Conservation (phyloP, 1,139 yeast species). For the Saccharomyces pastorianus region DNA sequence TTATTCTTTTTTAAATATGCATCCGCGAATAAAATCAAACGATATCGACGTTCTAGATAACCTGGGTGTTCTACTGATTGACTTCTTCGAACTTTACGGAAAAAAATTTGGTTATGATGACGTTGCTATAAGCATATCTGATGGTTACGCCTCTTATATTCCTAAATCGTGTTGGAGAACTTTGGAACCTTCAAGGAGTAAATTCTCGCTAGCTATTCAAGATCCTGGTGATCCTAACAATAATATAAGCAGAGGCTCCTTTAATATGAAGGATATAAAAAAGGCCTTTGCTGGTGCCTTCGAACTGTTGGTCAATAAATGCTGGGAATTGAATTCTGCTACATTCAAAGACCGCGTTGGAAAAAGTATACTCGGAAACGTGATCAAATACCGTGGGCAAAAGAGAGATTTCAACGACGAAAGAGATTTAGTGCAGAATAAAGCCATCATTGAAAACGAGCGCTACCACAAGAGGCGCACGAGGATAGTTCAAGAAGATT, state of each 20-base stretch:
- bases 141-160: conserved; percentile 49
- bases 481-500: conserved; percentile 20
- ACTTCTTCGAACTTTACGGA: conserved; percentile 93
- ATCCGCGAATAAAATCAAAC: conserved; percentile 66
- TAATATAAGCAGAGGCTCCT: conserved; percentile 81
- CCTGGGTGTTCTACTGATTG: conserved; percentile 80
- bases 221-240: conserved; percentile 83
- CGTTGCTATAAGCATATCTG: conserved; percentile 55
- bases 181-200: conserved; percentile 44
- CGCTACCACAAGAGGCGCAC: conserved; percentile 25
- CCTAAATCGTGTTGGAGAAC: conserved; percentile 48
- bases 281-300: conserved; percentile 90
- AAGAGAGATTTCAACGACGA: conserved; percentile 77
- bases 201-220: conserved; percentile 69
- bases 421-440: conserved; percentile 53
- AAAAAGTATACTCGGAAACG: conserved; percentile 70
- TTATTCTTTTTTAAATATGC: conserved; percentile 70
- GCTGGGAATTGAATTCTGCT: conserved; percentile 50
- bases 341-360: conserved; percentile 64
- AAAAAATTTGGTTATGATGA: conserved; percentile 81
- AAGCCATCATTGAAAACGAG: conserved; percentile 41
- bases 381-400: conserved; percentile 67
- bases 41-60: conserved; percentile 65
- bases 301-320: conserved; percentile 65
- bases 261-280: conserved; percentile 70